phyloP scores from a whole-genome alignment of 1,284 basidiomycete species.

The Marasmius tenuissimus region DNA sequence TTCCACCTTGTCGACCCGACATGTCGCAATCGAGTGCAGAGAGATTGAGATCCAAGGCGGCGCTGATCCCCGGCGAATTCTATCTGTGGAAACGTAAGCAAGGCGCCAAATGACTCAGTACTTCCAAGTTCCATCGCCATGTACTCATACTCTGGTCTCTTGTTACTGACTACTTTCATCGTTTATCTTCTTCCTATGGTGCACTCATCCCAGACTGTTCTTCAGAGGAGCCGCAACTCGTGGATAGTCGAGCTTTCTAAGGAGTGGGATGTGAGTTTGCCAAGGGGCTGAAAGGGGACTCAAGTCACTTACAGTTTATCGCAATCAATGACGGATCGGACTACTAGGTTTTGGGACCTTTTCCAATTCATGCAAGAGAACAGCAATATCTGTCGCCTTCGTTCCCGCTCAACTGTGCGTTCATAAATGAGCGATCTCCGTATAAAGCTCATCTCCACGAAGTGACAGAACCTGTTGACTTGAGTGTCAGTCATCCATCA shows the following conservation, averaged over 20 bases:
- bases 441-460: conserved; percentile 4
- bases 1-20: conserved; percentile 77
- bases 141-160: too few relatives aligned
- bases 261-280: conserved; percentile 14
- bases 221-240: neutral
- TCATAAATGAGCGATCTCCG: neutral
- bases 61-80: too few relatives aligned
- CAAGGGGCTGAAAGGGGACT: neutral
- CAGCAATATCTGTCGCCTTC: conserved; percentile 76
- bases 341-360: conserved; percentile 69
- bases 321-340: neutral
- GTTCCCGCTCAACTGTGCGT: conserved; percentile 65
- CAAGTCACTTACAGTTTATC: neutral
- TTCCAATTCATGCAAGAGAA: conserved; percentile 79
- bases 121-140: neutral
- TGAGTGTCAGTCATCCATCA: conserved; percentile 54
- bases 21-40: conserved; percentile 32
- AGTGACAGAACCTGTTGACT: conserved; percentile 50
- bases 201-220: neutral
- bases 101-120: neutral
- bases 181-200: neutral
- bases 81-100: neutral
- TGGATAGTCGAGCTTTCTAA: conserved; percentile 14
- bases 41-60: neutral
- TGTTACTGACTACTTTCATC: neutral